phyloP scores from a whole-genome alignment of 2,329 filamentous ascomycete species.

The Diaporthe vexans region DNA sequence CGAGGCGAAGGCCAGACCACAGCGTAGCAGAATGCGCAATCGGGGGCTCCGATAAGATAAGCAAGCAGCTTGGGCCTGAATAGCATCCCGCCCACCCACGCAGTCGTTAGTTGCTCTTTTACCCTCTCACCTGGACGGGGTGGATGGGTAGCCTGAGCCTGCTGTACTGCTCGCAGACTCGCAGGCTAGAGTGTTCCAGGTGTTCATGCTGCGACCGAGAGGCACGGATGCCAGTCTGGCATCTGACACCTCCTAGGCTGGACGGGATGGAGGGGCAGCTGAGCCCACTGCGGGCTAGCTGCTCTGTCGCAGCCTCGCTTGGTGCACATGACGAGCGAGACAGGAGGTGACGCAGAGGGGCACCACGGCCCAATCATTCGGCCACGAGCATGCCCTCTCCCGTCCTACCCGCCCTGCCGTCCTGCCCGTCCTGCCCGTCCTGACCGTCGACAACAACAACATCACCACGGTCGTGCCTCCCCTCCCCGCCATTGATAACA shows the following conservation, averaged over 20 bases:
- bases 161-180: no score
- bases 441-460: no score
- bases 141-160: no score
- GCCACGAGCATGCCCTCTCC: conserved; percentile 13
- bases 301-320: conserved; percentile 18
- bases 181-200: not conserved
- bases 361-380: conserved; percentile 16
- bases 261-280: conserved; percentile 14
- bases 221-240: not conserved
- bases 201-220: not conserved
- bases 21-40: conserved; percentile 34
- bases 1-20: conserved; percentile 26
- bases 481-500: not conserved
- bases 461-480: not conserved
- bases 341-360: not conserved
- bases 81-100: conserved; percentile 22
- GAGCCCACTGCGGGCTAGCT: not conserved
- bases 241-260: not conserved
- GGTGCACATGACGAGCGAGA: conserved; percentile 28
- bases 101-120: not conserved
- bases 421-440: no score
- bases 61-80: conserved; percentile 23
- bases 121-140: no score
- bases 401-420: no score
- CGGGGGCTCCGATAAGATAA: conserved; percentile 25